A percentile compares a stretch with the other conserved stretches of the same genome.
phyloP scores from a whole-genome alignment of 768 basidiomycete genomes.

The Austroboletus festivus region DNA sequence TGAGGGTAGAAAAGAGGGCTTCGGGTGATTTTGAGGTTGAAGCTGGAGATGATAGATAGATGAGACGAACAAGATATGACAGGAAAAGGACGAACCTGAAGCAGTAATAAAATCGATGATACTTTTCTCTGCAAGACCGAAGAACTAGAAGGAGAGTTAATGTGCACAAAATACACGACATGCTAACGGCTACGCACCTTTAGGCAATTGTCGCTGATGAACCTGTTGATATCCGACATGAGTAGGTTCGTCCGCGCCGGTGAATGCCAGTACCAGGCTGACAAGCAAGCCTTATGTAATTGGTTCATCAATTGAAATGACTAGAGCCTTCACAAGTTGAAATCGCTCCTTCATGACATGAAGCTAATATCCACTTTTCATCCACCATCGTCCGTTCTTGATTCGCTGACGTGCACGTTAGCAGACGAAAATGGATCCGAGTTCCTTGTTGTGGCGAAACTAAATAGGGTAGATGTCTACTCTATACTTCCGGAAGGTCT shows the following conservation, averaged over 20 bases:
- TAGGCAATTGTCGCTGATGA: conserved; percentile 76
- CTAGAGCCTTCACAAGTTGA: no score
- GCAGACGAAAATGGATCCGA: conserved; percentile 46
- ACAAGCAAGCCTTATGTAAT: neutral
- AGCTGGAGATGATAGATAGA: conserved; percentile 41
- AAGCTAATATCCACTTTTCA: conserved; percentile 74
- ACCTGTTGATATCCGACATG: conserved; percentile 69
- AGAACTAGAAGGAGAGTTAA: conserved; percentile 48
- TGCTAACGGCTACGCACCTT: conserved; percentile 40
- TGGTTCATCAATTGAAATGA: neutral
- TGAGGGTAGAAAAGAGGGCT: conserved; percentile 70
- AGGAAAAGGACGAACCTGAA: conserved; percentile 52
- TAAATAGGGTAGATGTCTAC: conserved; percentile 65
- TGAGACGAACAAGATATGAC: neutral
- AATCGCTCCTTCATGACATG: conserved; percentile 29
- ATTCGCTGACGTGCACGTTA: conserved; percentile 68
- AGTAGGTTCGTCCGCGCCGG: neutral
- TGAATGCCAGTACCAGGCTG: no score
- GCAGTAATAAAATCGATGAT: conserved; percentile 87
- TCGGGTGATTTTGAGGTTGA: conserved; percentile 80
- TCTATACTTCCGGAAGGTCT: conserved; percentile 61
- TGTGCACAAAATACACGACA: neutral
- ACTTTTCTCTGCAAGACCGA: conserved; percentile 79
- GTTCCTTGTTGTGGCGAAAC: conserved; percentile 67
- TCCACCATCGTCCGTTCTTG: conserved; percentile 65